Conservation (phyloP, 2,329 filamentous ascomycete genomes). For the Diaporthe longicolla region DNA sequence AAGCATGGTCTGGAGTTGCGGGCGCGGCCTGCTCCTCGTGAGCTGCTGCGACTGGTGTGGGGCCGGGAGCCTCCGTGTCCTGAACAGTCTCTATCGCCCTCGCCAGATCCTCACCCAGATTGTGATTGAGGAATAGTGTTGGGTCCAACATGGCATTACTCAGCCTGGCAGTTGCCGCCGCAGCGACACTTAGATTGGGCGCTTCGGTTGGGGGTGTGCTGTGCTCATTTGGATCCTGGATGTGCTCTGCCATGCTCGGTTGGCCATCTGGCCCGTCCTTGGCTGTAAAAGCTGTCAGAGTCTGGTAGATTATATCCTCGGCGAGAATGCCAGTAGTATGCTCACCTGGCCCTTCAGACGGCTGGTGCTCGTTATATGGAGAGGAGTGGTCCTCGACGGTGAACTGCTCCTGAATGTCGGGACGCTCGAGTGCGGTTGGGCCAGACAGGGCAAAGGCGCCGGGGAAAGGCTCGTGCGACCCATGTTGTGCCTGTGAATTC, state of each 20-base stretch:
- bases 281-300: conserved; percentile 24
- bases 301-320: neutral
- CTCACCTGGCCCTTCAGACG: conserved; percentile 56
- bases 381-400: conserved; percentile 69
- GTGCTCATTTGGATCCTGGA: conserved; percentile 60
- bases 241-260: conserved; percentile 63
- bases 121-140: conserved; percentile 52
- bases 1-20: conserved; percentile 8
- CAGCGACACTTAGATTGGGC: conserved; percentile 68
- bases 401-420: conserved; percentile 72
- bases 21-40: conserved; percentile 13
- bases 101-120: conserved; percentile 37
- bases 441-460: conserved; percentile 29
- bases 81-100: conserved; percentile 41
- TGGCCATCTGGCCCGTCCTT: conserved; percentile 48
- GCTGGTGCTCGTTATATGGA: conserved; percentile 59
- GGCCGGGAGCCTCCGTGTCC: conserved; percentile 41
- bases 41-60: conserved; percentile 42
- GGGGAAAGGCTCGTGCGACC: conserved; percentile 44
- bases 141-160: conserved; percentile 69
- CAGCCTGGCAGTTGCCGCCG: conserved; percentile 69
- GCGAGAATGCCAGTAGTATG: neutral
- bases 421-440: conserved; percentile 51
- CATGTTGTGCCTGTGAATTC: conserved; percentile 62
- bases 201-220: conserved; percentile 58